Percentiles rank a stretch among this genome's conserved stretches.
Conservation (phyloP, 2,329 filamentous ascomycete species). For the Diaporthe sp. region DNA sequence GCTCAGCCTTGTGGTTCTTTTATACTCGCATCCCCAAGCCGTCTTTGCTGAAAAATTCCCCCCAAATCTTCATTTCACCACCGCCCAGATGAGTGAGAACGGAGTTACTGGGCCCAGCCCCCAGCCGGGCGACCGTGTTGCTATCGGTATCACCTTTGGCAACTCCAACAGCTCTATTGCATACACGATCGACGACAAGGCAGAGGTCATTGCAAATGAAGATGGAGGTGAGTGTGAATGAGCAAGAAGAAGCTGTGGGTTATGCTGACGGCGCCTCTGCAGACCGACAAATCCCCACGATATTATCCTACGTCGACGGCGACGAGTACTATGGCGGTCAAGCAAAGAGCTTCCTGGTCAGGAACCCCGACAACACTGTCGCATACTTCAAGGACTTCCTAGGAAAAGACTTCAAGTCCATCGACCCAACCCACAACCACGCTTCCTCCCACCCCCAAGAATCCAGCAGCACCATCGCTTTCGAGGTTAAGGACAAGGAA, state of each 20-base stretch:
- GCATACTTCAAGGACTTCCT: conserved; percentile 97
- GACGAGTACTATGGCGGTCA: conserved; percentile 98
- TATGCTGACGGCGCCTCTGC: conserved; percentile 31
- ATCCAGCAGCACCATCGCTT: conserved; percentile 78
- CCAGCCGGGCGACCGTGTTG: conserved; percentile 72
- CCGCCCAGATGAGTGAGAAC: conserved; percentile 61
- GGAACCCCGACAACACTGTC: conserved; percentile 93
- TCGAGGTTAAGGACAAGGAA: conserved; percentile 86
- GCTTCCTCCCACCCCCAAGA: conserved; percentile 92
- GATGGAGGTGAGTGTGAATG: conserved; percentile 81
- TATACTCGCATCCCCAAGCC: not conserved
- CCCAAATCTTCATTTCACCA: not conserved
- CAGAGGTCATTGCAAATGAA: conserved; percentile 98
- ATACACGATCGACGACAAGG: conserved; percentile 91
- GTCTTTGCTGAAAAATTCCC: not conserved
- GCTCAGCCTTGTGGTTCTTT: conserved; percentile 6
- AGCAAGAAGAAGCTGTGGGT: not conserved
- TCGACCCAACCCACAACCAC: conserved; percentile 96
- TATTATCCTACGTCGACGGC: conserved; percentile 93
- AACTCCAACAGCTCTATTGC: conserved; percentile 99
- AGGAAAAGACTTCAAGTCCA: conserved; percentile 95
- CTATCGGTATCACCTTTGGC: conserved; percentile 97
- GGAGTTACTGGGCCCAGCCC: conserved; percentile 58
- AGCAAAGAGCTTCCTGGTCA: conserved; percentile 92
- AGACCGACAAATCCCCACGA: conserved; percentile 97